Conservation (phyloP, 2,329 filamentous ascomycete genomes). For the Bretziella fagacearum region DNA sequence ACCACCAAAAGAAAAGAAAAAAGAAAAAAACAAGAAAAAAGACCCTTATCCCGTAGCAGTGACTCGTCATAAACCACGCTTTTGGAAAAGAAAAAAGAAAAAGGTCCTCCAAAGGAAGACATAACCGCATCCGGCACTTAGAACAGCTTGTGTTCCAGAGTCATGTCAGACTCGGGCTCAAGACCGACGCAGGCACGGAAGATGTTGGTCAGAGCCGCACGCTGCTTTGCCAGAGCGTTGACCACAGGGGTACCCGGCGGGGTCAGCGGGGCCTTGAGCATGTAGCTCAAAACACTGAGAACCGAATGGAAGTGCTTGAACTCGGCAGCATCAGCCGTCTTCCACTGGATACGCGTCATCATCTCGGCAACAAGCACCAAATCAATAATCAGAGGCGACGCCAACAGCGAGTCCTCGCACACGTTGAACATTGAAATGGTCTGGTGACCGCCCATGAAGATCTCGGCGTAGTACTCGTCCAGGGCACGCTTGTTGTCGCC, state of each 20-base stretch:
- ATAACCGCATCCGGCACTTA: slow-evolving; percentile 24
- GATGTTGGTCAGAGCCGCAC: slow-evolving; percentile 87
- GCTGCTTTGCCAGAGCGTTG: slow-evolving; percentile 92
- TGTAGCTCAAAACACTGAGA: slow-evolving; percentile 93
- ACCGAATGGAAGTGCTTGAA: slow-evolving; percentile 96
- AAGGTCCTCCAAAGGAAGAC: neutral
- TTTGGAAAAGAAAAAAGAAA: neutral
- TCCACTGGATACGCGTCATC: slow-evolving; percentile 98
- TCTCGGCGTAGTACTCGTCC: slow-evolving; percentile 98
- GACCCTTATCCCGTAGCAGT: neutral
- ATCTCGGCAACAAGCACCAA: slow-evolving; percentile 85
- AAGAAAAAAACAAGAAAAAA: too few species aligned
- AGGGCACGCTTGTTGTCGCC: slow-evolving; percentile 98
- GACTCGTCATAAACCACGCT: slow-evolving; percentile 4
- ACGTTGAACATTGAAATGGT: slow-evolving; percentile 97
- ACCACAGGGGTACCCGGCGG: slow-evolving; percentile 89
- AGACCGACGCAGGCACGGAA: slow-evolving; percentile 95
- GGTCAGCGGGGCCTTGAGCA: slow-evolving; percentile 91
- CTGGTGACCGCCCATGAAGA: slow-evolving; percentile 97
- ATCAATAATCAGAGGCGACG: slow-evolving; percentile 93
- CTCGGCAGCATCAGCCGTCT: slow-evolving; percentile 41
- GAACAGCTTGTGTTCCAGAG: slow-evolving; percentile 94
- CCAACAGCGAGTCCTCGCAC: slow-evolving; percentile 93
- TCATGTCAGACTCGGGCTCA: slow-evolving; percentile 97
- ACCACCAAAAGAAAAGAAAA: too few species aligned